Evolutionary conservation across 1,284 basidiomycete genomes (phyloP), one percentile per base, ranked within the genome.

Genomic region (Moesziomyces sp.): DNA sequence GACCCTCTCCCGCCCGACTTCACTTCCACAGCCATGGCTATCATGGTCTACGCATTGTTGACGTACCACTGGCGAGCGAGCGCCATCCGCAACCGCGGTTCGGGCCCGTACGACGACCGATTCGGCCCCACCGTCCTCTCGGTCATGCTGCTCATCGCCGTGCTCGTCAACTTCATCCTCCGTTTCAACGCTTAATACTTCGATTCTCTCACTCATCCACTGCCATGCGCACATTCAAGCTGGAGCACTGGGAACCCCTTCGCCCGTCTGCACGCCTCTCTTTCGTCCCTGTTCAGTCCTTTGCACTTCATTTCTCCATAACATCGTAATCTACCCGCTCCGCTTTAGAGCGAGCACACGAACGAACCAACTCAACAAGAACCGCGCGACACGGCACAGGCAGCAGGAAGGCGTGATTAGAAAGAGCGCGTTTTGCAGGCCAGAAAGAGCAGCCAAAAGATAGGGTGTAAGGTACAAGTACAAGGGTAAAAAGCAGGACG

Each of bases 1-100:
- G 3, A 46, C 21, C 16, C 16, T 6, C 16, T 23, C 3, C 47
- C 10, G 8, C 11, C 7, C 9, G 10, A 33, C 13, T 24, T 21
- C 44, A 23, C 50, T 14, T 19, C 24, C 4, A 38, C 79, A 96
- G 95, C 96, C 44, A 93, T 97, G 90, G 92, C 90, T 14, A 94
- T 97, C 75, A 98, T 98, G 96, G 85, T 94, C 33, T 98, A 97
- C 85, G 96, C 97, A 1, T 86, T 99, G 19, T 91, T 92, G 76
- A 94, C 94, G 46, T 98, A 95, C 85, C 95, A 98, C 85, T 95
- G 94, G 93, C 90, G 96, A 78, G 97, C 96, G 16, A 88, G 90
- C 30, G 93, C 94, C 23, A 99, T 99, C 83, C 90, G 95, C 52
- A 89, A 90, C 61, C 92, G 95, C 48, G 93, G 94, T 14, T 90